Conservation (phyloP, 768 basidiomycete species). For the Exsudoporus frostii region DNA sequence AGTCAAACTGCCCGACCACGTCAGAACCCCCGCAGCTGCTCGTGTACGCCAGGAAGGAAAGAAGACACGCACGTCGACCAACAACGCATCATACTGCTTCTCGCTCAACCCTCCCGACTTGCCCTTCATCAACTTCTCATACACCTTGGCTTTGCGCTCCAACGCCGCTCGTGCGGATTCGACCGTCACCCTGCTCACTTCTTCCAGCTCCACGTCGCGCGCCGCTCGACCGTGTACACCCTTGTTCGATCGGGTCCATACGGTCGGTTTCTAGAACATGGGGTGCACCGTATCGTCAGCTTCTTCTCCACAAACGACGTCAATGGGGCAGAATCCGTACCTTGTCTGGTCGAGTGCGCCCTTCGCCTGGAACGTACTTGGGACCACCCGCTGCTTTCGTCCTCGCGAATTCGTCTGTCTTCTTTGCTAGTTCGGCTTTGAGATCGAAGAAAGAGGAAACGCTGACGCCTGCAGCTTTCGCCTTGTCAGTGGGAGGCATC, state of each 20-base stretch:
- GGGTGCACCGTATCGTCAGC: background rate
- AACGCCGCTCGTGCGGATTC: conserved; percentile 70
- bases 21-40: background rate
- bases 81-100: conserved; percentile 63
- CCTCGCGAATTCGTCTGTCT: conserved; percentile 59
- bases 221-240: conserved; percentile 62
- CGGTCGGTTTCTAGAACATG: conserved; percentile 59
- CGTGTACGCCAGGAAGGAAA: background rate
- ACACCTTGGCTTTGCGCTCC: conserved; percentile 76
- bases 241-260: conserved; percentile 76
- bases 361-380: conserved; percentile 54
- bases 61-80: conserved; percentile 67
- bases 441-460: conserved; percentile 80
- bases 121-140: conserved; percentile 74
- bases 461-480: conserved; percentile 67
- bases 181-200: conserved; percentile 61
- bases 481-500: conserved; percentile 51
- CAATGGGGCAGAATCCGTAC: conserved; percentile 33
- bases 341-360: conserved; percentile 64
- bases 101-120: conserved; percentile 77
- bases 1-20: conserved; percentile 54
- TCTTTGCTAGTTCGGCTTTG: conserved; percentile 52
- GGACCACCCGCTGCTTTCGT: conserved; percentile 56
- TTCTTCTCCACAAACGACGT: background rate
- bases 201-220: conserved; percentile 71